These are phyloP conservation scores for Hyphopichia fennica DNA, from an alignment of 1,139 yeast genomes.

Conservation along the genomic window DNA sequence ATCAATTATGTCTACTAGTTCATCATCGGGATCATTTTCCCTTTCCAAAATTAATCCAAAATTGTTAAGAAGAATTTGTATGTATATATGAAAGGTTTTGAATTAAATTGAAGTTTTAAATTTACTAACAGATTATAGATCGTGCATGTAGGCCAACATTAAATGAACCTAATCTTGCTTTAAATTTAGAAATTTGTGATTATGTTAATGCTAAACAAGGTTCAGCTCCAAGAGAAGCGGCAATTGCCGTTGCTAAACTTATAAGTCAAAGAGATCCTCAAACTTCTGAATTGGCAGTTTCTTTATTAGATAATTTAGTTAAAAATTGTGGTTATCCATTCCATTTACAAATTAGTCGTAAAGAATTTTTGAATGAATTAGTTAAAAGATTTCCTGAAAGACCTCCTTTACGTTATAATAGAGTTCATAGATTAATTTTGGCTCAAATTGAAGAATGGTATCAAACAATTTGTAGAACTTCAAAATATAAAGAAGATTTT, in stretches of 20 bases:
- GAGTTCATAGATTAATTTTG: conserved; percentile 80
- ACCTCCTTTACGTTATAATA: conserved; percentile 83
- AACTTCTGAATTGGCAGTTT: conserved; percentile 59
- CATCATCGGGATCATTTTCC: conserved; percentile 33
- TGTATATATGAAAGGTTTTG: conserved; percentile 20
- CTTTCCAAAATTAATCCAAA: conserved; percentile 56
- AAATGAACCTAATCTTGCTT: conserved; percentile 83
- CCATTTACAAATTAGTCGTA: conserved; percentile 90
- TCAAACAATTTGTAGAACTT: conserved; percentile 88
- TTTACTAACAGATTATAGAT: conserved; percentile 39
- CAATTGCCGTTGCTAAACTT: conserved; percentile 81
- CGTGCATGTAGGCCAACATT: conserved; percentile 88
- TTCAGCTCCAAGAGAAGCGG: conserved; percentile 88
- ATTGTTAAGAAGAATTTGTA: conserved; percentile 64
- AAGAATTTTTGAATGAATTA: conserved; percentile 89
- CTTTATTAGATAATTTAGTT: conserved; percentile 81
- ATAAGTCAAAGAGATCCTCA: conserved; percentile 84
- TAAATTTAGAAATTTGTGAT: conserved; percentile 92
- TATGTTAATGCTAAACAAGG: conserved; percentile 92
- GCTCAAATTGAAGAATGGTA: conserved; percentile 97
- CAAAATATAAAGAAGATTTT: conserved; percentile 87
- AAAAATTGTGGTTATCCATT: conserved; percentile 98
- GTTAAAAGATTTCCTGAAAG: conserved; percentile 93
- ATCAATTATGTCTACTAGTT: conserved; percentile 6
- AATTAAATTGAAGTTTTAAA: not conserved